Evolutionary conservation across 306 rosid species (phyloP), one percentile per base, ranked within the genome.

Genomic region (Rosa lucieae): DNA sequence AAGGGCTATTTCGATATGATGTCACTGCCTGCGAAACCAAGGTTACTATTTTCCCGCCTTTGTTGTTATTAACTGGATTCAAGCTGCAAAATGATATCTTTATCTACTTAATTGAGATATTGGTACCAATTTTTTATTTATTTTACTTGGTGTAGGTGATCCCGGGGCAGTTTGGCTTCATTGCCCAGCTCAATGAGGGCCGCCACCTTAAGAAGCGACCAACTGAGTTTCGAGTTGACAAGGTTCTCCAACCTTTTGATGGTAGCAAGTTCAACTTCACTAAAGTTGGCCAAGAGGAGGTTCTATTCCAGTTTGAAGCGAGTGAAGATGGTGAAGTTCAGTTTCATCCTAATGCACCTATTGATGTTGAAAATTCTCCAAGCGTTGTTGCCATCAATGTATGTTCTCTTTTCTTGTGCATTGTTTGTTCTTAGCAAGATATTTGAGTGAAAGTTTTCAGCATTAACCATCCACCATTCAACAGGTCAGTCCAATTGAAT

Each of bases 171-270:
- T 81, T 77, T 75, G 98, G 99, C 65, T 94, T 94, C 87, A 81
- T 94, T 21, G 98, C 98, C 52, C 98, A 94, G 91, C 92, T 94
- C 80, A 94, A 94, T 1, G 97, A 94, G 89, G 98, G 98, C 39
- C 98, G 98, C 67, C 98, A 94, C 83, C 92, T 92, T 77, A 94
- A 92, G 96, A 94, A 94, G 89, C 85, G 98, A 53, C 98, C 98
- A 44, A 94, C 98, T 0, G 98, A 94, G 81, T 94, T 94, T 73
- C 89, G 89, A 13, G 98, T 94, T 47, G 98, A 94, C 73, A 92
- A 90, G 92, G 98, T 92, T 46, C 97, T 94, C 49, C 98, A 94
- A 79, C 96, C 97, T 59, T 94, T 89, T 75, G 98, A 94, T 86
- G 91, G 80, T 70, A 90, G 14, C 88, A 94, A 92, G 46, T 94